Conservation (phyloP, 2,329 filamentous ascomycete genomes). For the Phaeoacremonium minimum region DNA sequence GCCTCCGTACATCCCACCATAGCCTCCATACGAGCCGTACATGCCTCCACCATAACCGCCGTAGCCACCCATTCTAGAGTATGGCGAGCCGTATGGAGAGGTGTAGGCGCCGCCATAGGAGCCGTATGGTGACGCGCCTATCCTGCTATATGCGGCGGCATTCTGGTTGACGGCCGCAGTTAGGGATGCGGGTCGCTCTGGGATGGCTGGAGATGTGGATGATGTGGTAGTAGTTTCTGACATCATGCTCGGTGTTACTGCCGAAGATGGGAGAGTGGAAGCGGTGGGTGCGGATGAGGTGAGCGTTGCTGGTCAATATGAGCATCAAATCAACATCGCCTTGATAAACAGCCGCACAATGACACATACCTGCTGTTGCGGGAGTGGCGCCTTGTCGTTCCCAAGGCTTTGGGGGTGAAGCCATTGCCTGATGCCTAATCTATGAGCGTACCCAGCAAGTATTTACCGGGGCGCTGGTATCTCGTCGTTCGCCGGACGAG, state of each 20-base stretch:
- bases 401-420: slow-evolving; percentile 96
- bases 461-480: too few species aligned
- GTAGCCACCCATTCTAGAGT: slow-evolving; percentile 32
- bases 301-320: slow-evolving; percentile 4
- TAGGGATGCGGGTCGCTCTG: slow-evolving; percentile 75
- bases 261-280: slow-evolving; percentile 31
- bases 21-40: slow-evolving; percentile 34
- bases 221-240: slow-evolving; percentile 36
- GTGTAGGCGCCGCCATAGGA: slow-evolving; percentile 38
- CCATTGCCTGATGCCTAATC: slow-evolving; percentile 37
- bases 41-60: slow-evolving; percentile 33
- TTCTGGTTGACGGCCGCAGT: slow-evolving; percentile 81
- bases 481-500: too few species aligned
- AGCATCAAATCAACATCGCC: slow-evolving; percentile 1
- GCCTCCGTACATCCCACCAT: slow-evolving; percentile 39
- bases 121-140: slow-evolving; percentile 26
- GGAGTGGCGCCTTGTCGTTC: slow-evolving; percentile 69
- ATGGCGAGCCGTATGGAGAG: slow-evolving; percentile 44
- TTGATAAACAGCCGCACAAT: neutral
- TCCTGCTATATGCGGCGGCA: slow-evolving; percentile 71
- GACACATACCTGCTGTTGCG: slow-evolving; percentile 40
- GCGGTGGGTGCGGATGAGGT: slow-evolving; percentile 35
- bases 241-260: slow-evolving; percentile 21
- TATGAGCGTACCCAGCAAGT: too few species aligned
- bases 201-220: slow-evolving; percentile 62